These are phyloP conservation scores for Tricholoma terreum DNA, from an alignment of 768 basidiomycete genomes.

Conservation along the genomic window DNA sequence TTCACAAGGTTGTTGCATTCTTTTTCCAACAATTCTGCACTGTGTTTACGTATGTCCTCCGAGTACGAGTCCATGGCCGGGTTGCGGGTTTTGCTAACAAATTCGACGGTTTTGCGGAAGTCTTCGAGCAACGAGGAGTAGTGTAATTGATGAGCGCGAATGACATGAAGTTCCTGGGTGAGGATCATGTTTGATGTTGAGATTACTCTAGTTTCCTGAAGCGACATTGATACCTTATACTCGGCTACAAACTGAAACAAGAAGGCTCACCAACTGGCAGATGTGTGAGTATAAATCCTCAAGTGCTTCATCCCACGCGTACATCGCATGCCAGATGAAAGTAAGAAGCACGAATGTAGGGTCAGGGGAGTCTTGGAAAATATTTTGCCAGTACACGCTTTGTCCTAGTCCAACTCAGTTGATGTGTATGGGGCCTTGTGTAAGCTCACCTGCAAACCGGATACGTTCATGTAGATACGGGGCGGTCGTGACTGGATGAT, in stretches of 20 bases:
- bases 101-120: conserved; percentile 44
- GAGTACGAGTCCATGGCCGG: conserved; percentile 46
- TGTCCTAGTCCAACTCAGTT: conserved; percentile 10
- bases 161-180: conserved; percentile 48
- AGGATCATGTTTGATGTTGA: conserved; percentile 37
- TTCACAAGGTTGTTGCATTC: conserved; percentile 50
- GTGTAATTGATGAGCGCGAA: conserved; percentile 52
- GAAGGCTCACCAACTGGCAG: conserved; percentile 17
- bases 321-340: conserved; percentile 25
- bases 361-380: conserved; percentile 19
- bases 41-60: conserved; percentile 25
- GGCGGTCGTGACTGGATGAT: conserved; percentile 39
- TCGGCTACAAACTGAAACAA: not conserved
- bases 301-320: conserved; percentile 26
- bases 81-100: conserved; percentile 40
- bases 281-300: conserved; percentile 24
- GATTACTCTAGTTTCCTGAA: conserved; percentile 46
- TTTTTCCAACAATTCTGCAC: conserved; percentile 33
- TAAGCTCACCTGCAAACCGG: conserved; percentile 40
- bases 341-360: conserved; percentile 25
- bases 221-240: not conserved
- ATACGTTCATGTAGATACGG: conserved; percentile 44
- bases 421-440: not conserved
- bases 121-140: conserved; percentile 46
- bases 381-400: conserved; percentile 26